Evolutionary conservation across 306 rosid species (phyloP).

Genomic region (Clitoria ternatea): DNA sequence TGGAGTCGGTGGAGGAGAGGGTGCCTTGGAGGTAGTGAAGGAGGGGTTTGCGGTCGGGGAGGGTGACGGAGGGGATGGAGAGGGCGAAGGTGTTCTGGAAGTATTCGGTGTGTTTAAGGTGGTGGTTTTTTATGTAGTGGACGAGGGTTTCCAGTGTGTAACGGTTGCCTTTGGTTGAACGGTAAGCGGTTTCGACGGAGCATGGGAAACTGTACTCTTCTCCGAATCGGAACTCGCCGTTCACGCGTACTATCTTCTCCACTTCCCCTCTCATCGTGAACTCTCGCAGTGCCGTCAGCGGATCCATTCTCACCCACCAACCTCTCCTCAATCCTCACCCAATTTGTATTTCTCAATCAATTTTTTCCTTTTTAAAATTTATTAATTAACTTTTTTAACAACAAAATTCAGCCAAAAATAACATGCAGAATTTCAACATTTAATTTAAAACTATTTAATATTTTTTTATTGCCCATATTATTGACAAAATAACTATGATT

Average conservation of each 20-base stretch:
- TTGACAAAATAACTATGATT: too few species aligned
- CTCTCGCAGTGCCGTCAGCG: conserved; percentile 87
- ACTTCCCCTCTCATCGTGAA: conserved; percentile 85
- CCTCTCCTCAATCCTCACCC: too few species aligned
- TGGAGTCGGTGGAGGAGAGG: conserved; percentile 71
- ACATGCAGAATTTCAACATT: too few species aligned
- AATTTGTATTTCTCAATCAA: too few species aligned
- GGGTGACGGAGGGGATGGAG: conserved; percentile 69
- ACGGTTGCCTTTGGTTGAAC: conserved; percentile 85
- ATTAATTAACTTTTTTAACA: too few species aligned
- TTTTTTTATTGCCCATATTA: too few species aligned
- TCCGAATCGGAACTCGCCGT: conserved; percentile 80
- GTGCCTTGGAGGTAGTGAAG: conserved; percentile 78
- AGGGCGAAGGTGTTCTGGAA: conserved; percentile 75
- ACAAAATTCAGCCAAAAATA: too few species aligned
- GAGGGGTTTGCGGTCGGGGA: conserved; percentile 90
- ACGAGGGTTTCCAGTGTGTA: conserved; percentile 96
- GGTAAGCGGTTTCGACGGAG: conserved; percentile 71
- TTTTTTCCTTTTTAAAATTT: too few species aligned
- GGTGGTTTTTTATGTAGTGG: conserved; percentile 73
- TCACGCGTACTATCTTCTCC: conserved; percentile 54
- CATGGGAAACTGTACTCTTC: conserved; percentile 72
- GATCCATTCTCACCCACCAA: conserved; percentile 65
- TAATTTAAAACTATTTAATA: too few species aligned
- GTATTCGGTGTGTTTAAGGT: conserved; percentile 80